phyloP scores from a whole-genome alignment of 106 monocot species.

The Alisma plantagoaquatica region DNA sequence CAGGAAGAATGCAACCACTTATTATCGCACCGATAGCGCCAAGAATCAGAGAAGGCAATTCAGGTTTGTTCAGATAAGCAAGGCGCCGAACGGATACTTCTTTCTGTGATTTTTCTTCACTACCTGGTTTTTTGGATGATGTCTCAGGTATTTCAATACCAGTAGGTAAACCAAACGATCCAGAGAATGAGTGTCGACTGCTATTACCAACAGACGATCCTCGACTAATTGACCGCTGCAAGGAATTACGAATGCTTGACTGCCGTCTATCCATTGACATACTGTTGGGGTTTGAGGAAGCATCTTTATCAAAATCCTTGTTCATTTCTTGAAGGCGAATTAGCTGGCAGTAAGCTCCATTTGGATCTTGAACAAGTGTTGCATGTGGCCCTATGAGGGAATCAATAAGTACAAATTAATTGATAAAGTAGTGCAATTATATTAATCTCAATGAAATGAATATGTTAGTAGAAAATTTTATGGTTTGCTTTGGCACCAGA shows the following conservation, averaged over 20 bases:
- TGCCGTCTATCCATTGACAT: background rate
- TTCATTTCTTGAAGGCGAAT: conserved; percentile 5
- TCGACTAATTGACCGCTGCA: conserved; percentile 6
- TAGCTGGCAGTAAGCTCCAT: conserved; percentile 3
- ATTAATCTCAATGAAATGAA: too few species aligned
- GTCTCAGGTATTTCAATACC: background rate
- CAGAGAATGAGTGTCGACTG: background rate
- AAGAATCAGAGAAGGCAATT: conserved; percentile 4
- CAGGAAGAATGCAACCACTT: conserved; percentile 1
- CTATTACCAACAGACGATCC: background rate
- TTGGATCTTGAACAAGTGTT: background rate
- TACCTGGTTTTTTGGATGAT: background rate
- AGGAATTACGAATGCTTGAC: background rate
- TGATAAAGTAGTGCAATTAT: too few species aligned
- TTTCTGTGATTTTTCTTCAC: background rate
- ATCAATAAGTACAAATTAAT: too few species aligned
- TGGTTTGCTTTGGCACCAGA: too few species aligned
- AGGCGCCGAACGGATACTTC: conserved; percentile 4
- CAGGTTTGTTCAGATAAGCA: conserved; percentile 11
- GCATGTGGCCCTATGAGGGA: conserved; percentile 4
- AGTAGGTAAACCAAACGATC: background rate
- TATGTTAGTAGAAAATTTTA: too few species aligned
- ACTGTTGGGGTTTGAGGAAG: background rate
- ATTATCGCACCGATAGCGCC: conserved; percentile 1
- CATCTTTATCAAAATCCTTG: background rate